These are phyloP conservation scores for Petasospora rhodanensis DNA, from an alignment of 1,139 yeast species.

Conservation along the genomic window DNA sequence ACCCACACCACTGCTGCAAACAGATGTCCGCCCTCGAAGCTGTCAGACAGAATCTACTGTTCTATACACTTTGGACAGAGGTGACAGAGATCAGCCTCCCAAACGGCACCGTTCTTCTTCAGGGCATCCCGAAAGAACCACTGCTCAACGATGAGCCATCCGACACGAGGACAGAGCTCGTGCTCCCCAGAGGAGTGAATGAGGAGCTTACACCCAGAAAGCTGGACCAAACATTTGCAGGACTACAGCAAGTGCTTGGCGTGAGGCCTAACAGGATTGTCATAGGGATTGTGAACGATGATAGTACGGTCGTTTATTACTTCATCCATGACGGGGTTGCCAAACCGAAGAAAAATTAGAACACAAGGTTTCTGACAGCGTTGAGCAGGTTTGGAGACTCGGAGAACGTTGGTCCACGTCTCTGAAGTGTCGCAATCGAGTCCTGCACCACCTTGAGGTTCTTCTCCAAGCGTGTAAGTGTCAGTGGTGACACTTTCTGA, in stretches of 20 bases:
- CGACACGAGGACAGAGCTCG: constrained; percentile 16
- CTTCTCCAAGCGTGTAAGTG: constrained; percentile 12
- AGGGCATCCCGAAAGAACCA: constrained; percentile 31
- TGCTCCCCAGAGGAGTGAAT: constrained; percentile 30
- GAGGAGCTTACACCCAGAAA: constrained; percentile 32
- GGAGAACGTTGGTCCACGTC: constrained; percentile 18
- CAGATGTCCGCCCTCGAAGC: constrained; percentile 8
- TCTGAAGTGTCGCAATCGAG: constrained; percentile 7
- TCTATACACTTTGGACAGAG: constrained; percentile 51
- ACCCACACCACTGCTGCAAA: background rate
- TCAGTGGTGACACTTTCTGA: constrained; percentile 28
- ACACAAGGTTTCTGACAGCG: constrained; percentile 8
- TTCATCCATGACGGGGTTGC: constrained; percentile 60
- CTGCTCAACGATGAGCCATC: constrained; percentile 24
- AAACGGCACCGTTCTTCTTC: constrained; percentile 18
- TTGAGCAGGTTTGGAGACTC: constrained; percentile 24
- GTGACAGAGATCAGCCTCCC: constrained; percentile 29
- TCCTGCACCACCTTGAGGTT: constrained; percentile 10
- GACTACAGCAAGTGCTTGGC: constrained; percentile 18
- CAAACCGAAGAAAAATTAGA: constrained; percentile 49
- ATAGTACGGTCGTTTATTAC: constrained; percentile 66
- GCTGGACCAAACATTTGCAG: constrained; percentile 26
- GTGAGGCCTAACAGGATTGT: constrained; percentile 43
- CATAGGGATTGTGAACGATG: constrained; percentile 54
- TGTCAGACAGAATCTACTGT: constrained; percentile 40